Conservation (phyloP, 805 yeast species). For the Lachancea meyersii region DNA sequence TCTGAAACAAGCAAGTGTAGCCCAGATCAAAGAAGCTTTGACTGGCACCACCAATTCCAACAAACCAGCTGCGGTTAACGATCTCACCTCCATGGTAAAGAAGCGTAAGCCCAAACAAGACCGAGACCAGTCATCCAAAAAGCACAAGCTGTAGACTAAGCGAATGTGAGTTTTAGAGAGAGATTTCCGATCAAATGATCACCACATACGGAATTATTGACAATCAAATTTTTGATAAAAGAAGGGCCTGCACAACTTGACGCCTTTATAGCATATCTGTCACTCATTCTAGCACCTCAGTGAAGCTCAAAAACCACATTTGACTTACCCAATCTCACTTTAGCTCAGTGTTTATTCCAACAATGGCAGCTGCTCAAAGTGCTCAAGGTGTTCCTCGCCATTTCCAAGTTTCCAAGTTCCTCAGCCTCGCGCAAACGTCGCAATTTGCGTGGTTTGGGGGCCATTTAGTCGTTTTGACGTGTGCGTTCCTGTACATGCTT, state of each 20-base stretch:
- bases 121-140: not conserved
- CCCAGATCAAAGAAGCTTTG: slow-evolving; percentile 18
- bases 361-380: slow-evolving; percentile 6
- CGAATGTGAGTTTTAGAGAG: not conserved
- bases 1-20: slow-evolving; percentile 15
- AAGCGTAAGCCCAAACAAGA: slow-evolving; percentile 27
- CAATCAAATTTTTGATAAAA: slow-evolving; percentile 1
- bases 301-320: too few relatives aligned
- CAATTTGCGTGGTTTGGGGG: slow-evolving; percentile 78
- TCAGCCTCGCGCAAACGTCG: slow-evolving; percentile 36
- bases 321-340: not conserved
- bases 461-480: slow-evolving; percentile 43
- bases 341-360: not conserved
- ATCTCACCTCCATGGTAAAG: slow-evolving; percentile 58
- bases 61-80: slow-evolving; percentile 40
- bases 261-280: too few relatives aligned
- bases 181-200: not conserved
- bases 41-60: not conserved
- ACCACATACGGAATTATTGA: not conserved
- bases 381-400: slow-evolving; percentile 8
- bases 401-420: slow-evolving; percentile 8
- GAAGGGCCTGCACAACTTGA: not conserved
- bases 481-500: slow-evolving; percentile 36
- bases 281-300: too few relatives aligned
- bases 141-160: not conserved